phyloP scores from a whole-genome alignment of 164 flowering plant species.

The Umbilicus rupestris region DNA sequence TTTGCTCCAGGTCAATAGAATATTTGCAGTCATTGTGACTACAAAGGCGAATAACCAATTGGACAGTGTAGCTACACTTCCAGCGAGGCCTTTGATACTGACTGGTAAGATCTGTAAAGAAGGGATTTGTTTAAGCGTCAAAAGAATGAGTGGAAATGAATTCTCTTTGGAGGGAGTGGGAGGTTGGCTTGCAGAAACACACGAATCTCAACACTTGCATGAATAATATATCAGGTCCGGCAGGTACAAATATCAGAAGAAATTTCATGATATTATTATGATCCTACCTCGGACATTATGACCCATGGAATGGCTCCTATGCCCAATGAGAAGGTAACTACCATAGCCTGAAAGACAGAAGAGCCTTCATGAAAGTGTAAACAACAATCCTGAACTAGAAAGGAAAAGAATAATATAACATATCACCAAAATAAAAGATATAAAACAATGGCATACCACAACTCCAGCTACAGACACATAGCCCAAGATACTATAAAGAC shows the following conservation, averaged over 20 bases:
- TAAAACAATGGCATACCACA: constrained; percentile 49
- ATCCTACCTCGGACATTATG: constrained; percentile 92
- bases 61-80: constrained; percentile 67
- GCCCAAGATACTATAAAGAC: constrained; percentile 33
- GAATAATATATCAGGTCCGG: neutral
- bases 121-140: constrained; percentile 3
- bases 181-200: neutral
- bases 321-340: constrained; percentile 74
- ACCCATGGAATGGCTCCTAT: constrained; percentile 93
- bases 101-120: constrained; percentile 72
- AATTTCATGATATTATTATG: neutral
- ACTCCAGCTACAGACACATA: constrained; percentile 72
- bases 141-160: neutral
- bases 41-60: constrained; percentile 51
- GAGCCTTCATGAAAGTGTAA: constrained; percentile 7
- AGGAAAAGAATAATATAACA: neutral
- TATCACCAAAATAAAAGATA: neutral
- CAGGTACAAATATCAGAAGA: neutral
- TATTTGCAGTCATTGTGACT: constrained; percentile 61
- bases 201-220: neutral
- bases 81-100: constrained; percentile 84
- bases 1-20: constrained; percentile 48
- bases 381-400: neutral
- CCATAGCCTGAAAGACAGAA: constrained; percentile 45
- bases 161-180: neutral